phyloP scores from a whole-genome alignment of 345 rosid genomes.

The Mangifera indica region DNA sequence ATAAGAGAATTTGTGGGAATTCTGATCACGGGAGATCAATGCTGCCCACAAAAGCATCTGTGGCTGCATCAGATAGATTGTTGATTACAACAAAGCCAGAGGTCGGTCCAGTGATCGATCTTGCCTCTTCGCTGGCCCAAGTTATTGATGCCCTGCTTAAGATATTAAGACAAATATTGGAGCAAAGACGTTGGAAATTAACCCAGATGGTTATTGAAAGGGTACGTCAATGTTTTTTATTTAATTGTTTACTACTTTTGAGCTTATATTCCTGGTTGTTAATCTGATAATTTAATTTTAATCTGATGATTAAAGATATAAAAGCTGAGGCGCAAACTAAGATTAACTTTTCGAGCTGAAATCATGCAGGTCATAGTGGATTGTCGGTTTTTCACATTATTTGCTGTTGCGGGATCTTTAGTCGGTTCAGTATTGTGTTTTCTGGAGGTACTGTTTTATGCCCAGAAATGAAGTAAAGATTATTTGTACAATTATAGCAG shows the following conservation, averaged over 20 bases:
- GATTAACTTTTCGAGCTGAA: background rate
- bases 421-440: conserved; percentile 67
- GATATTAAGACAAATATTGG: conserved; percentile 23
- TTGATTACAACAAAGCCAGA: conserved; percentile 19
- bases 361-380: conserved; percentile 51
- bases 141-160: conserved; percentile 19
- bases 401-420: conserved; percentile 70
- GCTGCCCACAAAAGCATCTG: conserved; percentile 29
- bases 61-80: conserved; percentile 19
- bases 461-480: too few species aligned
- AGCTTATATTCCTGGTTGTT: too few species aligned
- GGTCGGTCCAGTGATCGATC: conserved; percentile 24
- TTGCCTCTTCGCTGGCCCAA: conserved; percentile 24
- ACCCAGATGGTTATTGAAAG: conserved; percentile 48
- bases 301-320: too few species aligned
- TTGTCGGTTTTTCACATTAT: conserved; percentile 65
- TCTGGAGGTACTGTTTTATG: conserved; percentile 46
- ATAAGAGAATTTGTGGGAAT: conserved; percentile 21
- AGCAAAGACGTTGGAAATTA: conserved; percentile 28
- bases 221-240: conserved; percentile 18
- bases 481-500: too few species aligned
- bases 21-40: conserved; percentile 30
- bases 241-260: background rate
- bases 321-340: too few species aligned
- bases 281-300: too few species aligned